These are phyloP conservation scores for Fragosphaeria purpurea DNA, from an alignment of 2,329 filamentous ascomycete genomes.

Conservation along the genomic window DNA sequence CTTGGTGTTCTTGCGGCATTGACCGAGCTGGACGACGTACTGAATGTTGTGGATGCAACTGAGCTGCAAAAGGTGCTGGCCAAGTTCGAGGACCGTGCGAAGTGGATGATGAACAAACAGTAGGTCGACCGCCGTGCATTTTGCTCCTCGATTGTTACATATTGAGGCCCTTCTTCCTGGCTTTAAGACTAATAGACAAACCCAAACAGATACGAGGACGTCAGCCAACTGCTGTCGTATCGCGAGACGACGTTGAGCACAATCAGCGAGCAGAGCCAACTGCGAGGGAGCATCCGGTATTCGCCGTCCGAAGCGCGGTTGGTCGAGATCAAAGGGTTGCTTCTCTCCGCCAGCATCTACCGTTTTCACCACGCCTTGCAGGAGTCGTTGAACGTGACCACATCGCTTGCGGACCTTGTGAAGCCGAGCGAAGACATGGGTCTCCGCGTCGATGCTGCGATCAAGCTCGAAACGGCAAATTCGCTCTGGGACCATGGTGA, in stretches of 20 bases:
- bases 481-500: slow-evolving; percentile 94
- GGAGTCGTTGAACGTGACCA: slow-evolving; percentile 77
- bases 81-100: slow-evolving; percentile 53
- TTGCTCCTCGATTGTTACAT: background rate
- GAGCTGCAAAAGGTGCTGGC: slow-evolving; percentile 53
- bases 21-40: slow-evolving; percentile 70
- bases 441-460: slow-evolving; percentile 64
- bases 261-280: slow-evolving; percentile 57
- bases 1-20: slow-evolving; percentile 60
- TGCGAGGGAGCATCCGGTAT: slow-evolving; percentile 52
- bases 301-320: slow-evolving; percentile 54
- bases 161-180: background rate
- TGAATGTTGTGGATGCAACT: slow-evolving; percentile 48
- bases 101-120: slow-evolving; percentile 63
- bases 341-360: slow-evolving; percentile 65
- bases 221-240: slow-evolving; percentile 71
- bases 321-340: slow-evolving; percentile 66
- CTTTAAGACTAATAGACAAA: too few relatives aligned
- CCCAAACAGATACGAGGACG: slow-evolving; percentile 49
- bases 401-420: slow-evolving; percentile 72
- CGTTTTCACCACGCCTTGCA: slow-evolving; percentile 74
- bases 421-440: slow-evolving; percentile 58
- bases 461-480: slow-evolving; percentile 74
- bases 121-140: slow-evolving; percentile 1
- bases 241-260: slow-evolving; percentile 75